Evolutionary conservation across 169 alveolate species (phyloP).

Genomic region (Neospora caninum): DNA sequence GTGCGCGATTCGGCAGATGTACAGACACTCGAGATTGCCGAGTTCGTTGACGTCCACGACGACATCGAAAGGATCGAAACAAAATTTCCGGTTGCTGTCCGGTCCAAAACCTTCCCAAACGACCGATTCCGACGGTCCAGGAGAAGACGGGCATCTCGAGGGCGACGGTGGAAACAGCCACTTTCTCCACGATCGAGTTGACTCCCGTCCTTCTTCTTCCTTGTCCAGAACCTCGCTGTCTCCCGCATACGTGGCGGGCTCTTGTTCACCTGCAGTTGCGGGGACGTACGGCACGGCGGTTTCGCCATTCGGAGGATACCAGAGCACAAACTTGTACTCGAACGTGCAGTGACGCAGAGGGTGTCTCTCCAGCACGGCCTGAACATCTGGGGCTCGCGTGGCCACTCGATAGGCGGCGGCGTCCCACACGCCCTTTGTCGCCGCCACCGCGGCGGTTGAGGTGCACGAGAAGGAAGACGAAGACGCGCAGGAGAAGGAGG

Average conservation of each 20-base stretch:
- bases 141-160: slow-evolving; percentile 52
- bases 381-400: slow-evolving; percentile 43
- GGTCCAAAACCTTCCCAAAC: slow-evolving; percentile 68
- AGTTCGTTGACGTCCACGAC: slow-evolving; percentile 56
- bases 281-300: slow-evolving; percentile 9
- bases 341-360: slow-evolving; percentile 47
- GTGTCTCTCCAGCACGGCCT: slow-evolving; percentile 50
- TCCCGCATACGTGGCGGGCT: slow-evolving; percentile 3
- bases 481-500: neutral
- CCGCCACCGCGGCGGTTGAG: neutral
- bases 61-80: slow-evolving; percentile 62
- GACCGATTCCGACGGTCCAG: slow-evolving; percentile 17
- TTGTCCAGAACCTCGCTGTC: slow-evolving; percentile 8
- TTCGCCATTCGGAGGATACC: slow-evolving; percentile 29
- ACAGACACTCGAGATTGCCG: slow-evolving; percentile 56
- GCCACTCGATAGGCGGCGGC: slow-evolving; percentile 53
- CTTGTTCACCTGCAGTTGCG: neutral
- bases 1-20: slow-evolving; percentile 58
- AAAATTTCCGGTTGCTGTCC: slow-evolving; percentile 51
- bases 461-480: neutral
- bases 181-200: slow-evolving; percentile 42
- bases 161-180: slow-evolving; percentile 69
- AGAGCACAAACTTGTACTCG: slow-evolving; percentile 61
- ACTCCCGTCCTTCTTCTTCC: neutral
- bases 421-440: slow-evolving; percentile 18